Conservation (phyloP, 2,329 filamentous ascomycete species). For the Talaromyces amestolkiae region DNA sequence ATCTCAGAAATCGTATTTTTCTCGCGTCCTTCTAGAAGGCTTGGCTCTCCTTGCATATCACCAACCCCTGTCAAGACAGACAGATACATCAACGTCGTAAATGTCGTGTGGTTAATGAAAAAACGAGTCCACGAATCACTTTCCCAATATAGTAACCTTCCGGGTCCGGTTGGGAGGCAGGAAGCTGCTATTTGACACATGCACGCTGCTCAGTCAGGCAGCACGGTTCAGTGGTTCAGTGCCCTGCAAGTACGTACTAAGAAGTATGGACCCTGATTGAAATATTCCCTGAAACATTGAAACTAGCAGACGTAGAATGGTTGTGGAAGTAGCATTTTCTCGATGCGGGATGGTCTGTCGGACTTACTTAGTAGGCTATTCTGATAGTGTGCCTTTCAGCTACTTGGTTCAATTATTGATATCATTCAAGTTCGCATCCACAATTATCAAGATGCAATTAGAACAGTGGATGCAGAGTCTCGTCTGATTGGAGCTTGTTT, state of each 20-base stretch:
- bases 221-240: constrained; percentile 2
- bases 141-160: not conserved
- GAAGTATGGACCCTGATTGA: not conserved
- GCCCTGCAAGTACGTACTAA: not conserved
- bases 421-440: not conserved
- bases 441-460: too few relatives aligned
- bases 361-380: not conserved
- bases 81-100: not conserved
- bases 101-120: not conserved
- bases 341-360: not conserved
- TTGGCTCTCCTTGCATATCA: not conserved
- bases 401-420: not conserved
- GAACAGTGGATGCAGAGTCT: not conserved
- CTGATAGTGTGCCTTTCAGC: not conserved
- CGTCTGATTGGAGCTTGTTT: constrained; percentile 9
- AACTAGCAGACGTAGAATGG: not conserved
- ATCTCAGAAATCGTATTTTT: not conserved
- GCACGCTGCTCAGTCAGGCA: not conserved
- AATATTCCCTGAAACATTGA: not conserved
- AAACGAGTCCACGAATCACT: not conserved
- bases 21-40: not conserved
- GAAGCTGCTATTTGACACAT: not conserved
- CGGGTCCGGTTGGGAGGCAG: not conserved
- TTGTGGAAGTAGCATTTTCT: not conserved
- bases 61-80: not conserved